Base-by-base conservation (phyloP, 345 rosid species). In the Psidium guajava region DNA sequence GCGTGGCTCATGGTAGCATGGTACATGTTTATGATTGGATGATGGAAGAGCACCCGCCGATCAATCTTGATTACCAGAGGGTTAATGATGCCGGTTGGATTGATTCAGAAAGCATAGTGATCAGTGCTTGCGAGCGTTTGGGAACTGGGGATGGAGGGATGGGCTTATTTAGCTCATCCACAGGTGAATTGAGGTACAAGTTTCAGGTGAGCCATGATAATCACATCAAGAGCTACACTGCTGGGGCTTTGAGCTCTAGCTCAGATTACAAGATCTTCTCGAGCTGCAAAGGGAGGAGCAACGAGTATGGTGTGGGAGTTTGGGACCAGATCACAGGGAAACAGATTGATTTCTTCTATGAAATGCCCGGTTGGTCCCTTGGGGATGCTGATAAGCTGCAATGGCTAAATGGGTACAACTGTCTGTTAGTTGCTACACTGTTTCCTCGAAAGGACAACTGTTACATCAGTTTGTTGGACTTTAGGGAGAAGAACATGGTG, bases 391-490 rank as follows among this genome's bases (percentile, higher is more conserved):
- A 96, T 86, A 95, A 93, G 91, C 87, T 97, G 50, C 98, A 97
- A 42, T 97, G 99, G 98, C 32, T 97, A 64, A 87, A 90, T 55
- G 94, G 93, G 22, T 92, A 88, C 74, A 97, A 90, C 49, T 97
- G 99, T 85, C 90, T 97, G 83, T 87, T 97, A 85, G 99, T 97
- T 22, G 96, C 99, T 21, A 96, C 99, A 18, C 89, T 96, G 93
- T 97, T 97, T 87, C 99, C 99, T 1, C 95, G 99, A 61, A 97
- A 95, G 58, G 98, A 97, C 61, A 96, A 97, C 88, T 97, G 98
- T 88, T 96, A 96, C 91, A 94, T 97, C 83, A 97, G 98, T 52
- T 88, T 97, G 91, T 85, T 97, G 80, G 99, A 97, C 91, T 97
- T 96, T 61, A 91, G 99, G 55, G 91, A 89, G 84, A 94, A 95